These are phyloP conservation scores for Aspergillus brasiliensis DNA, from an alignment of 2,329 filamentous ascomycete genomes.

Conservation along the genomic window DNA sequence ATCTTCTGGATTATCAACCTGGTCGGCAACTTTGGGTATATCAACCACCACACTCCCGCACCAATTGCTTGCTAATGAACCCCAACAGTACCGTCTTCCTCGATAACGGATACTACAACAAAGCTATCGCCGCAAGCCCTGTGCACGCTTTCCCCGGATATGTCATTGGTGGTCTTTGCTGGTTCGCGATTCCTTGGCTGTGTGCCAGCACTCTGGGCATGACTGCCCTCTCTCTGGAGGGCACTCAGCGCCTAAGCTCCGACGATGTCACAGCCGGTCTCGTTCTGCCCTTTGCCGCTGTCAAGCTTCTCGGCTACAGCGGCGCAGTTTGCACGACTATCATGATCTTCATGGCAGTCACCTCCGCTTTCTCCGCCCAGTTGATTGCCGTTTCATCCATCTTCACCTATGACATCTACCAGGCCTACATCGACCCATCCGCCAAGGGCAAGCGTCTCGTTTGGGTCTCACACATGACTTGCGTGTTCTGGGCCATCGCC, in stretches of 20 bases:
- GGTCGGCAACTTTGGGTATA: slow-evolving; percentile 57
- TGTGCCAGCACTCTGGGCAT: slow-evolving; percentile 87
- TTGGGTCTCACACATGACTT: slow-evolving; percentile 74
- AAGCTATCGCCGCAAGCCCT: slow-evolving; percentile 84
- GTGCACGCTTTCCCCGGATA: slow-evolving; percentile 87
- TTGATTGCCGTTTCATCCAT: slow-evolving; percentile 87
- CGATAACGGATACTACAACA: slow-evolving; percentile 88
- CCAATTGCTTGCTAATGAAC: slow-evolving; percentile 6
- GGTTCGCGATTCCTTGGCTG: slow-evolving; percentile 93
- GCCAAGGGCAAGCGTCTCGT: slow-evolving; percentile 78
- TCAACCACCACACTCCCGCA: not conserved
- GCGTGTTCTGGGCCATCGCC: slow-evolving; percentile 71
- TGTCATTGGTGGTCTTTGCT: slow-evolving; percentile 79
- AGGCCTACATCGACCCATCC: slow-evolving; percentile 78
- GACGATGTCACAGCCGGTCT: slow-evolving; percentile 80
- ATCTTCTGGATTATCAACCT: slow-evolving; percentile 93
- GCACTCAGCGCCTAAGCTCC: slow-evolving; percentile 69
- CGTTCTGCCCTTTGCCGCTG: slow-evolving; percentile 81
- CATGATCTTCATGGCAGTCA: slow-evolving; percentile 89
- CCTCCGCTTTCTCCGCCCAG: slow-evolving; percentile 78
- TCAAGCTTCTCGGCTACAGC: slow-evolving; percentile 78
- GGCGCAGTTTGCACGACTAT: slow-evolving; percentile 78
- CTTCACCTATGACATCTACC: slow-evolving; percentile 85
- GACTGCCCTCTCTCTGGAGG: slow-evolving; percentile 76
- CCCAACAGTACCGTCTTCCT: slow-evolving; percentile 70